Conservation (phyloP, 2,329 filamentous ascomycete species). For the Acephala macrosclerotiorum region DNA sequence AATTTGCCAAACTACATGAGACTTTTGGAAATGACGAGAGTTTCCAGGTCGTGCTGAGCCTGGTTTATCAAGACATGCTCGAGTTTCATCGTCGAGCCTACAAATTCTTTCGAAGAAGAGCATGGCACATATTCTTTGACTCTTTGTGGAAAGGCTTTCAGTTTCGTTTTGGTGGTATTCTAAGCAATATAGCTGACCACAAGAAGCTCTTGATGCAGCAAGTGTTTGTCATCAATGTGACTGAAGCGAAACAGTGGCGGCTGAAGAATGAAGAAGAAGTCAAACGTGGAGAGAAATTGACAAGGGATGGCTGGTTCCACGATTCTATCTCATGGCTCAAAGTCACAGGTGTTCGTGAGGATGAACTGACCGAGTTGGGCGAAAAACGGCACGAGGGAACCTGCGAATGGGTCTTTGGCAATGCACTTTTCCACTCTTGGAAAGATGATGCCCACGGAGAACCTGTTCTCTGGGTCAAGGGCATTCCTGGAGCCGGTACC, state of each 20-base stretch:
- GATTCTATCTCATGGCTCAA: conserved; percentile 27
- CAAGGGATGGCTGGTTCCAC: conserved; percentile 9
- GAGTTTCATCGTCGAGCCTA: conserved; percentile 56
- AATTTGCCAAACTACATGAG: conserved; percentile 47
- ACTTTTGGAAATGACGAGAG: conserved; percentile 43
- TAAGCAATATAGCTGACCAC: conserved; percentile 21
- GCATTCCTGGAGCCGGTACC: conserved; percentile 28
- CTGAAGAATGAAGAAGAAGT: conserved; percentile 15
- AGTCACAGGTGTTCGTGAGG: conserved; percentile 1
- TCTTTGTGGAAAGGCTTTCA: conserved; percentile 29
- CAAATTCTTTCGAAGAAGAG: conserved; percentile 48
- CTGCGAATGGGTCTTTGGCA: conserved; percentile 23
- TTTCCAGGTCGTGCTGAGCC: conserved; percentile 51
- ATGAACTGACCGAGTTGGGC: conserved; percentile 12
- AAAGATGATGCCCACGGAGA: conserved; percentile 18
- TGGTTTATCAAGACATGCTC: conserved; percentile 57
- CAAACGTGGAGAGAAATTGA: conserved; percentile 11
- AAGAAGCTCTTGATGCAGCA: conserved; percentile 21
- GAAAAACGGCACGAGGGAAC: conserved; percentile 19
- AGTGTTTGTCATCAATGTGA: conserved; percentile 16
- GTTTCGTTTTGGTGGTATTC: conserved; percentile 20
- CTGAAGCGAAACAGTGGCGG: conserved; percentile 21
- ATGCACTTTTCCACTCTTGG: conserved; percentile 17
- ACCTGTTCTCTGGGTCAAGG: conserved; percentile 28
- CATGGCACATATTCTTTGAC: conserved; percentile 27